Conservation (phyloP, 495 filamentous ascomycete genomes). For the Penicillium paxilli region DNA sequence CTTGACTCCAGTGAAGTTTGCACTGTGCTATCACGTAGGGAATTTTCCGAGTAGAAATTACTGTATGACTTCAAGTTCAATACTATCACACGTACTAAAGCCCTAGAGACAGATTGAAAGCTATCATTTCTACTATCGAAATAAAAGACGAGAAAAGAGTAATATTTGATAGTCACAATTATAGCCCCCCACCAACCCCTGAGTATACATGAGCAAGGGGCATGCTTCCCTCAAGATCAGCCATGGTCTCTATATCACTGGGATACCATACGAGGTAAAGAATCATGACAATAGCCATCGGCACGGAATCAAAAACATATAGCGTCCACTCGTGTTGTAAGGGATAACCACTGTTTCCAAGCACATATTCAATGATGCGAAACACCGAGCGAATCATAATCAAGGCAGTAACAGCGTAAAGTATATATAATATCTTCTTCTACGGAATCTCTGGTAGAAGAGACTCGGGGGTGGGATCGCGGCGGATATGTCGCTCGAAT, state of each 20-base stretch:
- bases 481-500: constrained; percentile 27
- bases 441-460: constrained; percentile 32
- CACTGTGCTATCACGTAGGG: too few relatives aligned
- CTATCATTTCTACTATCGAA: too few relatives aligned
- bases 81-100: too few relatives aligned
- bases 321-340: constrained; percentile 33
- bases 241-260: not conserved
- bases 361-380: constrained; percentile 58
- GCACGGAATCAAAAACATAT: constrained; percentile 18
- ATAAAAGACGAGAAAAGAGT: too few relatives aligned
- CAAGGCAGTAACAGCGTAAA: constrained; percentile 50
- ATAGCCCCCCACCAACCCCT: too few relatives aligned
- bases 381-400: constrained; percentile 60
- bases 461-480: constrained; percentile 19
- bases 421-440: constrained; percentile 45
- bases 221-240: constrained; percentile 3
- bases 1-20: too few relatives aligned
- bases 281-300: constrained; percentile 53
- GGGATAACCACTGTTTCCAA: constrained; percentile 49
- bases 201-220: constrained; percentile 9
- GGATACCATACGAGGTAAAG: constrained; percentile 5
- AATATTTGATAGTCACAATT: too few relatives aligned
- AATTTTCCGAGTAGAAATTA: too few relatives aligned
- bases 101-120: too few relatives aligned
- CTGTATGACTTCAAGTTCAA: too few relatives aligned